Base-by-base conservation (phyloP, 108 stramenopile species). In the Cylindrotheca closterium region DNA sequence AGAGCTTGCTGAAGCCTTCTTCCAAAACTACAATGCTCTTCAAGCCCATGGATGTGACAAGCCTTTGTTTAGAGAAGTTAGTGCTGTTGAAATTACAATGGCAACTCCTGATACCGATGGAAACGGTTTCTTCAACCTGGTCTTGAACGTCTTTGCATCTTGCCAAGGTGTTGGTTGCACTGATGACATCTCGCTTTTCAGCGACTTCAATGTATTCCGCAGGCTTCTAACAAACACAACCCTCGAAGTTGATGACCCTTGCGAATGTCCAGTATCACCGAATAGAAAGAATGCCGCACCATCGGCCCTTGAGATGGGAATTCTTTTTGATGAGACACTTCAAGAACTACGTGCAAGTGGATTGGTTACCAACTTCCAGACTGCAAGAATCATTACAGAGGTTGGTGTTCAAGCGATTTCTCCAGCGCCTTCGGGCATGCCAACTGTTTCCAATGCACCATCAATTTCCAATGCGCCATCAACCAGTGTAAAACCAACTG, bases 91-190 rank as follows among this genome's bases (percentile, higher is more conserved):
- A 18, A 66, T 74, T 34, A 48, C 32, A 1, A 32, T 74, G 26
- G 30, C 34, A n/a, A 51, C 65, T 28, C 52, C 64, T n/a, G 59
- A 55, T n/a, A 42, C 45, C 21, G 47, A 66, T 29, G 5, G 49
- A 47, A 30, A 34, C 1, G 27, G 47, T n/a, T 47, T 59, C 3
- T 74, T 74, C 48, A 34, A 60, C 15, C 66, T 66, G 25, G 27
- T 74, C 25, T 66, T 74, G 45, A 27, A 25, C 8, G 65, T 74
- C 8, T 50, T 60, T 42, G 73, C 65, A 61, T 66, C 58, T 25
- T 74, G 73, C 65, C 58, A 59, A 24, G 65, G 65, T n/a, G 19
- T 46, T 1, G 73, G 73, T 49, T 74, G 73, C 33, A 31, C 61
- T 25, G 29, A 34, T n/a, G 31, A 60, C 22, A 47, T 60, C 45